These are phyloP conservation scores for Neofusicoccum umdonicola DNA, from an alignment of 2,329 filamentous ascomycete genomes.

Conservation along the genomic window DNA sequence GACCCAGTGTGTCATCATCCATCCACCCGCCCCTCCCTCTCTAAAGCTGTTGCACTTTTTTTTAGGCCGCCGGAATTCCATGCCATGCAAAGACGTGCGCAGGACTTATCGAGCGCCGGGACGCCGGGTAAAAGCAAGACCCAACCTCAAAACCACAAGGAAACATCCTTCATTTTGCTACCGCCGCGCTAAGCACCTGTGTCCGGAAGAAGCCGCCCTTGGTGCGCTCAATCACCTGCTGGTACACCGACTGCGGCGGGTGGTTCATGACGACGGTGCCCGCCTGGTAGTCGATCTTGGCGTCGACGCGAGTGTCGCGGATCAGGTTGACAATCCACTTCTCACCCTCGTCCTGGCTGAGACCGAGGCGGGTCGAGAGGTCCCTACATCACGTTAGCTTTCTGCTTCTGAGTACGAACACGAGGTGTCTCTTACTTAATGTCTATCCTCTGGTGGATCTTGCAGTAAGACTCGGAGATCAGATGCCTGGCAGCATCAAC, in stretches of 20 bases:
- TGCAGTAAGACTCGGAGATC: conserved; percentile 99
- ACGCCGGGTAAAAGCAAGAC: conserved; percentile 15
- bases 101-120: conserved; percentile 12
- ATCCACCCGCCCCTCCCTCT: not conserved
- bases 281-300: conserved; percentile 99
- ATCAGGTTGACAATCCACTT: conserved; percentile 99
- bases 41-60: not conserved
- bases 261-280: conserved; percentile 99
- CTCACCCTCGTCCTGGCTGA: conserved; percentile 93
- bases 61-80: not conserved
- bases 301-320: conserved; percentile 92
- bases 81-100: conserved; percentile 11
- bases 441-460: conserved; percentile 98
- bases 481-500: conserved; percentile 93
- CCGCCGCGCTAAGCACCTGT: conserved; percentile 73
- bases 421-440: conserved; percentile 64
- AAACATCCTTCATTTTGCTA: conserved; percentile 42
- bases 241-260: conserved; percentile 95
- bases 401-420: conserved; percentile 13
- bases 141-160: not conserved
- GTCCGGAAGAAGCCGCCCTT: conserved; percentile 99
- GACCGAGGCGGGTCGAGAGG: conserved; percentile 83
- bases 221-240: conserved; percentile 98
- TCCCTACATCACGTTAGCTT: conserved; percentile 53
- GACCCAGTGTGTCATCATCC: not conserved